phyloP scores from a whole-genome alignment of 192 early-diverging fungal genomes.

The Coemansia sp. region DNA sequence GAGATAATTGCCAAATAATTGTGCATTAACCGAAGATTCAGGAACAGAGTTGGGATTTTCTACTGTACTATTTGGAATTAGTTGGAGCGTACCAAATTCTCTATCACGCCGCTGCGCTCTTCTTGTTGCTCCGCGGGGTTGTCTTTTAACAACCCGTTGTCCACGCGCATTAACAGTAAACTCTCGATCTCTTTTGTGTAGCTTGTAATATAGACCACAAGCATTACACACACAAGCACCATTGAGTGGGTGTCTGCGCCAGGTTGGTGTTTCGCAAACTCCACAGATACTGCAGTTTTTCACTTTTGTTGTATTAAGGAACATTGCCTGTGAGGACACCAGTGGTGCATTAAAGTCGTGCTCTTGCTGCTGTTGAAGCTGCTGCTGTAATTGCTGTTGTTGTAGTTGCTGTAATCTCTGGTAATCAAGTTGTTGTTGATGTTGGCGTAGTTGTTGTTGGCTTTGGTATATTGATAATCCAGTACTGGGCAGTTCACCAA shows the following conservation, averaged over 20 bases:
- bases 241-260: constrained; percentile 15
- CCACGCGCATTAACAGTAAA: constrained; percentile 11
- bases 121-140: constrained; percentile 13
- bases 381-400: not conserved
- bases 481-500: too few species aligned
- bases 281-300: constrained; percentile 13
- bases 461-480: too few species aligned
- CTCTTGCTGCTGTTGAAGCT: not conserved
- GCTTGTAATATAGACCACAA: constrained; percentile 28
- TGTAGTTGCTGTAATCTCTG: not conserved
- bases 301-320: not conserved
- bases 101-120: not conserved
- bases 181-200: constrained; percentile 18
- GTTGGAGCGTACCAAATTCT: not conserved
- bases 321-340: not conserved
- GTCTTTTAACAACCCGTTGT: constrained; percentile 16
- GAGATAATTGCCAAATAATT: too few species aligned
- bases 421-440: too few species aligned
- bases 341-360: not conserved
- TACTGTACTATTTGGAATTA: not conserved
- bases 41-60: too few species aligned
- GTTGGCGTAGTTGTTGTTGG: too few species aligned
- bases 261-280: constrained; percentile 16
- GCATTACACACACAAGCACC: constrained; percentile 26
- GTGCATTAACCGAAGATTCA: too few species aligned